Evolutionary conservation across 441 rosid genomes (phyloP), one percentile per base, ranked within the genome.

Genomic region (Populus hybrid): DNA sequence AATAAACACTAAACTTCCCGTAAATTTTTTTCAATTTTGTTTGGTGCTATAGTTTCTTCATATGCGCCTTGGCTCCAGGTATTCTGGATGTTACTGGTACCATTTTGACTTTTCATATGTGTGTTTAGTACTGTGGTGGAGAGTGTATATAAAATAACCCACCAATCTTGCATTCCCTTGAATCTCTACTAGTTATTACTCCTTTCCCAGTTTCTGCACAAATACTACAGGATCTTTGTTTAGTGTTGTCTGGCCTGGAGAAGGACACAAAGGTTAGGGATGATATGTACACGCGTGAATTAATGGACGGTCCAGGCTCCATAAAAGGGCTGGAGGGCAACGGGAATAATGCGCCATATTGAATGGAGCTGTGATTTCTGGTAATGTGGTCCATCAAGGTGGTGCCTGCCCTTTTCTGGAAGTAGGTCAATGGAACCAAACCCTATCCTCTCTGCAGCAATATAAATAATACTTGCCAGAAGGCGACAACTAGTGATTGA

Each of bases 341-440:
- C 65, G 69, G 77, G 83, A 73, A 78, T 78, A 73, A 32, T 36
- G 81, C 73, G 81, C 12, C 79, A 80, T 38, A 83, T 81, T 78
- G 80, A 81, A 80, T 82, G 83, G 85, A 65, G 72, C 73, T 65
- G 65, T 20, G 73, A 76, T 30, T 76, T 81, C 61, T 74, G 77
- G 72, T 50, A 63, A 24, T 80, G 86, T 85, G 89, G 90, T 86
- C 93, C 91, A 78, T 78, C 66, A 63, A 63, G 50, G 74, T 32
- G 34, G 36, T 80, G 73, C 77, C 34, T 32, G 59, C 70, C 73
- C 68, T 69, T 77, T 71, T 69, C 69, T 84, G 69, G 38, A 76
- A 74, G 85, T 77, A 80, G 32, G 68, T 75, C 70, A 21, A 75
- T 73, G 83, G 72, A 80, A 70, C 71, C 80, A 26, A 75, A 61